These are phyloP conservation scores for Rhizodiscina lignyota DNA, from an alignment of 495 filamentous ascomycete species.

Conservation along the genomic window DNA sequence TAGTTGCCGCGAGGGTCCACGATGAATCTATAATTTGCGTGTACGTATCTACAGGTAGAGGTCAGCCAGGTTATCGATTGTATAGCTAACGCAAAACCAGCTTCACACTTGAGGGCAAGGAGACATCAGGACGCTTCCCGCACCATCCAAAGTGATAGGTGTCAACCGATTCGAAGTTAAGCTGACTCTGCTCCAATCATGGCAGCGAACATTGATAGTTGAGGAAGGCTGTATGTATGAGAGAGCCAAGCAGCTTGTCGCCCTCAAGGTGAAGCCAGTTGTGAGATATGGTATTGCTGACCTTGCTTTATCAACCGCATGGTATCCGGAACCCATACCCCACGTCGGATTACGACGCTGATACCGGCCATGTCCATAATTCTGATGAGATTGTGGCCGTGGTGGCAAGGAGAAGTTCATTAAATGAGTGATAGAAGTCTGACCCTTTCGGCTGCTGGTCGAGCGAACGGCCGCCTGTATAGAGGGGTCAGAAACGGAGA, in stretches of 20 bases:
- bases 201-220: no score
- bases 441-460: conserved; percentile 69
- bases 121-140: no score
- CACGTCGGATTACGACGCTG: conserved; percentile 54
- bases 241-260: no score
- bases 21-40: conserved; percentile 95
- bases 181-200: no score
- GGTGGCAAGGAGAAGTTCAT: conserved; percentile 83
- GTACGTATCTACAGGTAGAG: conserved; percentile 51
- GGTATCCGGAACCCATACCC: conserved; percentile 82
- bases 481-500: background rate
- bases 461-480: conserved; percentile 62
- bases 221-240: no score
- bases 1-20: conserved; percentile 74
- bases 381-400: conserved; percentile 46
- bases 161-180: no score
- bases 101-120: no score
- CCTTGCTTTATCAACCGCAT: conserved; percentile 81
- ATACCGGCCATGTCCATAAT: conserved; percentile 31
- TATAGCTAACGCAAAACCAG: no score
- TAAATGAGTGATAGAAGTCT: conserved; percentile 91
- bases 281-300: conserved; percentile 19
- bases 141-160: no score
- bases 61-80: conserved; percentile 1
- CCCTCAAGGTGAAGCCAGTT: no score